phyloP scores from a whole-genome alignment of 139 green algal species.

The Raphidocelis subcapitata region DNA sequence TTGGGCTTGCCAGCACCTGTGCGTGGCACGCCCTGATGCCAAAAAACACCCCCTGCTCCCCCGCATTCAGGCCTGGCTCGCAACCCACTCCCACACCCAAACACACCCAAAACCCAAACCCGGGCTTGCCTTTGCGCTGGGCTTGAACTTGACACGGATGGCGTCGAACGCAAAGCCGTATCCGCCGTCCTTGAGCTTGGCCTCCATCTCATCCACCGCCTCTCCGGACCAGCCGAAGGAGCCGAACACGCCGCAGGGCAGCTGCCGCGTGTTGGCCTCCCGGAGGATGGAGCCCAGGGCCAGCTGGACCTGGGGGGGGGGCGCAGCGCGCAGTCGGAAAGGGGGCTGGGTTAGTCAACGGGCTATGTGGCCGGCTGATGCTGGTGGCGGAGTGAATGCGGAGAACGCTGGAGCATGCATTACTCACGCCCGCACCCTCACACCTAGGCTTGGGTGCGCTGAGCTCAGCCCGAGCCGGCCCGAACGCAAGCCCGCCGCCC shows the following conservation, averaged over 20 bases:
- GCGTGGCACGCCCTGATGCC: background rate
- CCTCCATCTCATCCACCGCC: slow-evolving; percentile 84
- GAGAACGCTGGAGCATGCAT: no score
- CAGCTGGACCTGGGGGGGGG: no score
- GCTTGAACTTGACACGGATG: slow-evolving; percentile 95
- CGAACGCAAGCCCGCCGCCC: no score
- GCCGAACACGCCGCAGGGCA: slow-evolving; percentile 94
- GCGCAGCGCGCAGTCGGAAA: no score
- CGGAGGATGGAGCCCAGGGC: slow-evolving; percentile 85
- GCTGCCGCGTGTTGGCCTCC: slow-evolving; percentile 46
- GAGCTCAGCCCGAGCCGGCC: no score
- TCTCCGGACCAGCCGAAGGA: slow-evolving; percentile 96
- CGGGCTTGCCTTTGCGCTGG: slow-evolving; percentile 68
- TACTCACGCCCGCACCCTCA: no score
- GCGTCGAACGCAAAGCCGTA: slow-evolving; percentile 89
- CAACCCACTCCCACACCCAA: background rate
- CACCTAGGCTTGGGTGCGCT: no score
- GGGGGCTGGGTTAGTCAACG: no score
- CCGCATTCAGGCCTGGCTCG: background rate
- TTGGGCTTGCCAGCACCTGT: no score
- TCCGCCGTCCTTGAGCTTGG: slow-evolving; percentile 76
- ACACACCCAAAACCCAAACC: slow-evolving; percentile 10
- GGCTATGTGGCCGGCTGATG: no score
- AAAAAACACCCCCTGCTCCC: background rate
- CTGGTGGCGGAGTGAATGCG: no score